Percentiles rank a stretch among this genome's conserved stretches.
Evolutionary conservation across 306 rosid species (phyloP).

Genomic region (Malus orientalis): DNA sequence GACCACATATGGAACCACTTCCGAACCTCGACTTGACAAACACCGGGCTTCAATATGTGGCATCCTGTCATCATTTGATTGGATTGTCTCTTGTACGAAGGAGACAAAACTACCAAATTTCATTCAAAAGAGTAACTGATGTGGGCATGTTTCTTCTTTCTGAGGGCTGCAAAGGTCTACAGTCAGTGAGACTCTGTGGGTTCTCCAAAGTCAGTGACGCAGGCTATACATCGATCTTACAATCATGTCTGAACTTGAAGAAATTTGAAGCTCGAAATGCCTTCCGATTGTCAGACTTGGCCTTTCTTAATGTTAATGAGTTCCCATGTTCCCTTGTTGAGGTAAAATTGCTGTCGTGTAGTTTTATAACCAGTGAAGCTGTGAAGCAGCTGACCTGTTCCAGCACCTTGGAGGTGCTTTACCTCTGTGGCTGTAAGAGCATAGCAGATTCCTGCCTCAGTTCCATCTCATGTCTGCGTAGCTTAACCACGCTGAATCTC

Average conservation of each 20-base stretch:
- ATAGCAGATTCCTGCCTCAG: slow-evolving; percentile 24
- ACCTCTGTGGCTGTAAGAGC: slow-evolving; percentile 30
- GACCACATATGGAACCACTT: slow-evolving; percentile 5
- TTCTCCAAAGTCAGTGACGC: slow-evolving; percentile 31
- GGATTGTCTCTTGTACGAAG: slow-evolving; percentile 21
- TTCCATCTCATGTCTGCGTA: slow-evolving; percentile 10
- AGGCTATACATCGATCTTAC: slow-evolving; percentile 27
- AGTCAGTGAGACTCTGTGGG: slow-evolving; percentile 25
- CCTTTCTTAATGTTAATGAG: slow-evolving; percentile 8
- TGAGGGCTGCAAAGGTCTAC: slow-evolving; percentile 13
- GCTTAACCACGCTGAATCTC: slow-evolving; percentile 18
- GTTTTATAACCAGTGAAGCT: slow-evolving; percentile 24
- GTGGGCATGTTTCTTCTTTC: slow-evolving; percentile 25
- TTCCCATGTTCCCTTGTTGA: slow-evolving; percentile 16
- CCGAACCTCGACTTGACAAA: slow-evolving; percentile 13
- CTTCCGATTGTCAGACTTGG: slow-evolving; percentile 19
- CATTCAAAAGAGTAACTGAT: slow-evolving; percentile 25
- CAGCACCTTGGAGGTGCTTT: slow-evolving; percentile 19
- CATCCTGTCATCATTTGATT: slow-evolving; percentile 4
- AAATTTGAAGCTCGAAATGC: slow-evolving; percentile 25
- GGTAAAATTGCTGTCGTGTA: slow-evolving; percentile 22
- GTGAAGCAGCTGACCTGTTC: slow-evolving; percentile 23
- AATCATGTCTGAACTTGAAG: slow-evolving; percentile 13
- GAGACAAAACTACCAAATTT: slow-evolving; percentile 11
- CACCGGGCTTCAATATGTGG: slow-evolving; percentile 19